Evolutionary conservation across 2,329 filamentous ascomycete species (phyloP).

Genomic region (Alternaria rosae): DNA sequence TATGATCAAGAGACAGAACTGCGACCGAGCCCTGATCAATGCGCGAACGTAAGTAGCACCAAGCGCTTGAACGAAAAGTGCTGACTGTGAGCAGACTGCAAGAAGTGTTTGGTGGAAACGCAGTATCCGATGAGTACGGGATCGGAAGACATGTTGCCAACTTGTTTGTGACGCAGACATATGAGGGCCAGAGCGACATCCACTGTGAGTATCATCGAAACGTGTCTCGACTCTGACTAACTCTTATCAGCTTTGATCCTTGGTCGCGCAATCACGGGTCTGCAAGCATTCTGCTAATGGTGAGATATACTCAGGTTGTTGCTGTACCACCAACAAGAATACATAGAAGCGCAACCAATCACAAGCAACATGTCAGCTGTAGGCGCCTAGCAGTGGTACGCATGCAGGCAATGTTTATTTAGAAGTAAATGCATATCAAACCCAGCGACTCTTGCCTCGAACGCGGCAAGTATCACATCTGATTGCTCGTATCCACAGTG

Average conservation of each 20-base stretch:
- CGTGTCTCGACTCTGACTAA: conserved; percentile 28
- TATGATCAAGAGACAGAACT: conserved; percentile 98
- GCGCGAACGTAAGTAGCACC: conserved; percentile 65
- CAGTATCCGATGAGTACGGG: conserved; percentile 95
- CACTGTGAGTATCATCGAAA: conserved; percentile 72
- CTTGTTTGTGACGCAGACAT: conserved; percentile 95
- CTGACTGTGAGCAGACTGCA: conserved; percentile 67
- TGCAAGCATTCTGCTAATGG: conserved; percentile 77
- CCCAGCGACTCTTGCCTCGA: conserved; percentile 19
- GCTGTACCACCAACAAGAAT: conserved; percentile 15
- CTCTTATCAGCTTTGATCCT: conserved; percentile 57
- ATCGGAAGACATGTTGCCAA: conserved; percentile 97
- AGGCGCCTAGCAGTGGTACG: conserved; percentile 22
- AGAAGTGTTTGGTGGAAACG: conserved; percentile 97
- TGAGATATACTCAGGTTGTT: background rate
- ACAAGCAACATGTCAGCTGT: conserved; percentile 9
- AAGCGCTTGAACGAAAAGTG: background rate
- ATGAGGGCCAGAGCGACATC: conserved; percentile 98
- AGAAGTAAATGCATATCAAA: conserved; percentile 28
- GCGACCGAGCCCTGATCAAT: conserved; percentile 83
- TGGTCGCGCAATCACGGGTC: conserved; percentile 64
- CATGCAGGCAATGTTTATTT: conserved; percentile 25
- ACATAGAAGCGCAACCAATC: background rate
- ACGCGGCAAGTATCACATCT: conserved; percentile 28
- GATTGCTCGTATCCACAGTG: conserved; percentile 22